Conservation (phyloP, 2,329 filamentous ascomycete genomes). For the Fusarium pseudocircinatum region DNA sequence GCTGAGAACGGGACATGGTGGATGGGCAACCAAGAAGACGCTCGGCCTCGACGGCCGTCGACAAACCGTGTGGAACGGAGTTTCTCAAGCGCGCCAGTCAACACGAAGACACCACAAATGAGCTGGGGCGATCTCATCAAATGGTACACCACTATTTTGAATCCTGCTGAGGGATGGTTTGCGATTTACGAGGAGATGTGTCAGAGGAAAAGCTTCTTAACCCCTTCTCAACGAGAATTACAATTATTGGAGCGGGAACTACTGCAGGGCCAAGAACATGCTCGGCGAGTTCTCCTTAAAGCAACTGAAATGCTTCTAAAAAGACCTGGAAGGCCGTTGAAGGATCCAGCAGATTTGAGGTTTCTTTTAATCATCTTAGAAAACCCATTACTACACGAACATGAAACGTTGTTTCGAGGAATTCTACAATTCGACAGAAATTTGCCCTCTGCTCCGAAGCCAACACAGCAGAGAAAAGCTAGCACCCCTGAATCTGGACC, state of each 20-base stretch:
- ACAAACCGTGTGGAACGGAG: slow-evolving; percentile 28
- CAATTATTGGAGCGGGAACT: slow-evolving; percentile 58
- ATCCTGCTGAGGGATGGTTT: slow-evolving; percentile 74
- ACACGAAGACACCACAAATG: slow-evolving; percentile 68
- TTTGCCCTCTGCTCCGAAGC: background rate
- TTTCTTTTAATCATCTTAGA: slow-evolving; percentile 82
- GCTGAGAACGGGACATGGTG: slow-evolving; percentile 87
- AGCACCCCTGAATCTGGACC: slow-evolving; percentile 51
- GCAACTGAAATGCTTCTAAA: slow-evolving; percentile 82
- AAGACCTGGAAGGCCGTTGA: slow-evolving; percentile 76
- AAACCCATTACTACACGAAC: slow-evolving; percentile 77
- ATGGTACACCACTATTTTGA: slow-evolving; percentile 79
- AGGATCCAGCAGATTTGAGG: slow-evolving; percentile 74
- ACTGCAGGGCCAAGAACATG: slow-evolving; percentile 71
- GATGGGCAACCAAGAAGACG: slow-evolving; percentile 68
- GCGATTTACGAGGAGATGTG: slow-evolving; percentile 65
- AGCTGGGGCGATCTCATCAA: slow-evolving; percentile 76
- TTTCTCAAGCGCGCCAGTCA: slow-evolving; percentile 20
- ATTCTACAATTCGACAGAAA: slow-evolving; percentile 48
- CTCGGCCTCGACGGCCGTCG: slow-evolving; percentile 27
- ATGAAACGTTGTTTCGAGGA: slow-evolving; percentile 53
- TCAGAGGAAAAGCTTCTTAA: slow-evolving; percentile 42
- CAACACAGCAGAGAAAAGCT: slow-evolving; percentile 28
- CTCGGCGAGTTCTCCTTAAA: slow-evolving; percentile 77
- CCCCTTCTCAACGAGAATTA: slow-evolving; percentile 50